These are phyloP conservation scores for Cercophora scortea DNA, from an alignment of 495 filamentous ascomycete species.

Conservation along the genomic window DNA sequence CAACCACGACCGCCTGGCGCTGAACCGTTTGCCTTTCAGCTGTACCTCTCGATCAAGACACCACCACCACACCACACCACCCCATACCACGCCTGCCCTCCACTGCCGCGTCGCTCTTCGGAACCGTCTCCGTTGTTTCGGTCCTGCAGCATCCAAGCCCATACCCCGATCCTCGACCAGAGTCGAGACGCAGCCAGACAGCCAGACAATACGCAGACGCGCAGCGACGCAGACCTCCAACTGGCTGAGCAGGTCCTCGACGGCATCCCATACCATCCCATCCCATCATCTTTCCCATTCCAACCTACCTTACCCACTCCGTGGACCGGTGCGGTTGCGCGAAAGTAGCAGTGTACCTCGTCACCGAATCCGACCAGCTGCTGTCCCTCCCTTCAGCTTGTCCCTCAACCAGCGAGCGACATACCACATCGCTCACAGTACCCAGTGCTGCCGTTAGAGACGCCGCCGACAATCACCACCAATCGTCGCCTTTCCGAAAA, in stretches of 20 bases:
- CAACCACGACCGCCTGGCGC: constrained; percentile 7
- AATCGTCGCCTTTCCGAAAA: constrained; percentile 27
- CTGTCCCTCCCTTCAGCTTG: constrained; percentile 4
- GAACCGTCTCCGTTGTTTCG: constrained; percentile 14
- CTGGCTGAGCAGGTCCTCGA: constrained; percentile 11
- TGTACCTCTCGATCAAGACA: constrained; percentile 6
- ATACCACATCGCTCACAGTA: constrained; percentile 1
- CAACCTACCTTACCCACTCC: constrained; percentile 4
- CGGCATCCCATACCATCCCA: constrained; percentile 8
- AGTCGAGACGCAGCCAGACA: not conserved
- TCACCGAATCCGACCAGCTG: constrained; percentile 8
- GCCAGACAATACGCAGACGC: no score
- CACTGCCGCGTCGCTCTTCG: constrained; percentile 10
- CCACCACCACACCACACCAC: not conserved
- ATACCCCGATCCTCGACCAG: constrained; percentile 5
- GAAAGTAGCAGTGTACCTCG: constrained; percentile 18
- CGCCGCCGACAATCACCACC: constrained; percentile 17
- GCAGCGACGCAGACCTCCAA: constrained; percentile 5
- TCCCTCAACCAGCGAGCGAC: constrained; percentile 8
- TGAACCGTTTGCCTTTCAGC: constrained; percentile 11
- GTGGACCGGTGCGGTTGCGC: constrained; percentile 21
- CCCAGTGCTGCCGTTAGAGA: constrained; percentile 17
- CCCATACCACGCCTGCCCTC: not conserved
- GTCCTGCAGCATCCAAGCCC: constrained; percentile 17
- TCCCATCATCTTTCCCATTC: not conserved